A percentile compares a stretch with the other conserved stretches of the same genome.
Conservation (phyloP, 345 rosid species). For the Schrenkiella parvula region DNA sequence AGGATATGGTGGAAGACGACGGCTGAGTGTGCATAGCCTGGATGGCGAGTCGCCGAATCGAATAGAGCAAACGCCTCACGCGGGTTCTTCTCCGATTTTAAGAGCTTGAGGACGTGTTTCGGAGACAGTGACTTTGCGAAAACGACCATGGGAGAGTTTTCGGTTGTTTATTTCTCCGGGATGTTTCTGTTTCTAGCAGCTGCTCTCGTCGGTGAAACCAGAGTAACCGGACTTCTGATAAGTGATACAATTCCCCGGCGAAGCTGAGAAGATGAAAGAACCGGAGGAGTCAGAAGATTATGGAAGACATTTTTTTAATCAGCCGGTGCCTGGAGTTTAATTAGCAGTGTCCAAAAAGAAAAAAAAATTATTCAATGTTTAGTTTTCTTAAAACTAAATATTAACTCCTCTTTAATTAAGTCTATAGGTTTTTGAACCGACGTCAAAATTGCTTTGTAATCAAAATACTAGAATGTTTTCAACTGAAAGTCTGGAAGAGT, state of each 20-base stretch:
- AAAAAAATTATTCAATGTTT: neutral
- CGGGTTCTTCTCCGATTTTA: conserved; percentile 55
- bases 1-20: conserved; percentile 72
- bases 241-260: neutral
- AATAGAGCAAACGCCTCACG: conserved; percentile 53
- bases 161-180: conserved; percentile 19
- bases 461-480: too few species aligned
- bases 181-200: neutral
- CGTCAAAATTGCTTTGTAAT: too few species aligned
- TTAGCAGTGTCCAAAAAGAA: neutral
- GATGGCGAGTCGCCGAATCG: conserved; percentile 59
- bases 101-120: conserved; percentile 52
- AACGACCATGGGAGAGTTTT: conserved; percentile 42
- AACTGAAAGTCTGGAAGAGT: neutral
- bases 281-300: neutral
- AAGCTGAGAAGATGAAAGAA: neutral
- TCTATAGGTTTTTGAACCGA: neutral
- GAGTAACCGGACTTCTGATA: neutral
- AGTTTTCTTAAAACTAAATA: neutral
- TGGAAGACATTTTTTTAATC: neutral
- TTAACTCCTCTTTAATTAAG: neutral
- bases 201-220: neutral
- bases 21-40: conserved; percentile 52
- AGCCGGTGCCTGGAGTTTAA: neutral
- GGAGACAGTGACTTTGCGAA: conserved; percentile 58